Evolutionary conservation across 2,329 filamentous ascomycete species (phyloP).

Genomic region (Fusarium sp.): DNA sequence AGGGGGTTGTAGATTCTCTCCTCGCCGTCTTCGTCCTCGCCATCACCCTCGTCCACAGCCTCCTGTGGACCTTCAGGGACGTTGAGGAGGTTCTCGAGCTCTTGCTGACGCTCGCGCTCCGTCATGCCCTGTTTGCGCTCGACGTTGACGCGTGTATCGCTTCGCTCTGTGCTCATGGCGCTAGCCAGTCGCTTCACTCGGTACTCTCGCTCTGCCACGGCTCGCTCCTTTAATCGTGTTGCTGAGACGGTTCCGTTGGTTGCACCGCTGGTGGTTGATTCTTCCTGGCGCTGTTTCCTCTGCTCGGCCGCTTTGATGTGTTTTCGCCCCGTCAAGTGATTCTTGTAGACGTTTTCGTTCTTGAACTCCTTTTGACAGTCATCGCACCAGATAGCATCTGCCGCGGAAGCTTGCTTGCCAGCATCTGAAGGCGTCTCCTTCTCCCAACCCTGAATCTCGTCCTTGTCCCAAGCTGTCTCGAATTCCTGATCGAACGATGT

Average conservation of each 20-base stretch:
- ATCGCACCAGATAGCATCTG: conserved; percentile 84
- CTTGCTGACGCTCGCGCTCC: conserved; percentile 92
- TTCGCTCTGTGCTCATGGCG: conserved; percentile 86
- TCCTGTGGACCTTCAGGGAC: conserved; percentile 48
- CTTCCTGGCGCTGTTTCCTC: conserved; percentile 62
- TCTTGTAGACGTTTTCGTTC: conserved; percentile 94
- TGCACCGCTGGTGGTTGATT: conserved; percentile 48
- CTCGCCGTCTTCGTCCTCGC: conserved; percentile 80
- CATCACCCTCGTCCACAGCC: conserved; percentile 66
- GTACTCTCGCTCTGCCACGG: conserved; percentile 89
- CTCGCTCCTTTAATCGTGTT: conserved; percentile 84
- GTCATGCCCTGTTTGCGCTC: conserved; percentile 98
- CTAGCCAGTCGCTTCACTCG: conserved; percentile 83
- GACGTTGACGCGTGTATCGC: conserved; percentile 92
- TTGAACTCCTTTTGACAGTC: conserved; percentile 96
- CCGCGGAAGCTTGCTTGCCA: conserved; percentile 49
- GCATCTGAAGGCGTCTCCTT: conserved; percentile 59
- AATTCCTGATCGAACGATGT: conserved; percentile 85
- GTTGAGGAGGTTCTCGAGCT: conserved; percentile 86
- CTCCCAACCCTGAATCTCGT: conserved; percentile 84
- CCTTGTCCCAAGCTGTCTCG: conserved; percentile 82
- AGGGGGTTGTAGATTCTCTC: conserved; percentile 97
- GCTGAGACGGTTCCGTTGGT: conserved; percentile 50
- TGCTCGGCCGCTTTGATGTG: conserved; percentile 86
- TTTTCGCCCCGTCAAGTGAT: conserved; percentile 90